A percentile compares a stretch with the other conserved stretches of the same genome.
Conservation (phyloP, 179 eudicot genomes). For the Amaranthus tricolor region DNA sequence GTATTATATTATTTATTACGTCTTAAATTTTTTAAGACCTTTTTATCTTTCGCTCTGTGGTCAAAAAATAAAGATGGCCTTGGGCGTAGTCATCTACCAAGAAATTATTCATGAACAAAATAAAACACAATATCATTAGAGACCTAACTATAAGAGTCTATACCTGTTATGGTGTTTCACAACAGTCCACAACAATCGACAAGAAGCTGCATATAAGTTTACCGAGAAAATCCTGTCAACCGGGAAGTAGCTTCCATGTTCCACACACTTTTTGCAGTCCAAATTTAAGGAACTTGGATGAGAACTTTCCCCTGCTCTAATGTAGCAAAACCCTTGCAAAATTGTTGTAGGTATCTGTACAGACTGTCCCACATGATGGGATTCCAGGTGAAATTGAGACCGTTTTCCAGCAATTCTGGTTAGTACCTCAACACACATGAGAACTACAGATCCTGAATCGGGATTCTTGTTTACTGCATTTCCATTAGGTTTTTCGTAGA, state of each 20-base stretch:
- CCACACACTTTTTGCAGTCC: slow-evolving; percentile 24
- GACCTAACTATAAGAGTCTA: slow-evolving; percentile 10
- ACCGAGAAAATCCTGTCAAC: slow-evolving; percentile 58
- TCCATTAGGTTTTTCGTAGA: slow-evolving; percentile 31
- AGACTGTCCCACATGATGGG: slow-evolving; percentile 58
- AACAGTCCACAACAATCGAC: slow-evolving; percentile 69
- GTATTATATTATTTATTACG: too few species aligned
- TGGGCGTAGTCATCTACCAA: too few species aligned
- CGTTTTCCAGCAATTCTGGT: slow-evolving; percentile 69
- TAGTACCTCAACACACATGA: slow-evolving; percentile 82
- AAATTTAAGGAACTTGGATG: slow-evolving; percentile 22
- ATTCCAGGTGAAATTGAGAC: slow-evolving; percentile 54
- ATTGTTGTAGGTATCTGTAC: slow-evolving; percentile 61
- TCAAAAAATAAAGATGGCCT: too few species aligned
- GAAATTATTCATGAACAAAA: neutral
- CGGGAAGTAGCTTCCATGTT: slow-evolving; percentile 22
- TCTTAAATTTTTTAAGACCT: too few species aligned
- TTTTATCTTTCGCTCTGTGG: too few species aligned
- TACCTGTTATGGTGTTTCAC: slow-evolving; percentile 81
- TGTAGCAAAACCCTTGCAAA: slow-evolving; percentile 50
- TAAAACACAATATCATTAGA: neutral
- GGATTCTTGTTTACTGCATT: slow-evolving; percentile 38
- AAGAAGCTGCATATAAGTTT: slow-evolving; percentile 74
- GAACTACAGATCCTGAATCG: slow-evolving; percentile 76
- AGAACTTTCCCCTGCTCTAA: slow-evolving; percentile 30